phyloP scores from a whole-genome alignment of 257 asterid genomes.

The Lycium barbarum region DNA sequence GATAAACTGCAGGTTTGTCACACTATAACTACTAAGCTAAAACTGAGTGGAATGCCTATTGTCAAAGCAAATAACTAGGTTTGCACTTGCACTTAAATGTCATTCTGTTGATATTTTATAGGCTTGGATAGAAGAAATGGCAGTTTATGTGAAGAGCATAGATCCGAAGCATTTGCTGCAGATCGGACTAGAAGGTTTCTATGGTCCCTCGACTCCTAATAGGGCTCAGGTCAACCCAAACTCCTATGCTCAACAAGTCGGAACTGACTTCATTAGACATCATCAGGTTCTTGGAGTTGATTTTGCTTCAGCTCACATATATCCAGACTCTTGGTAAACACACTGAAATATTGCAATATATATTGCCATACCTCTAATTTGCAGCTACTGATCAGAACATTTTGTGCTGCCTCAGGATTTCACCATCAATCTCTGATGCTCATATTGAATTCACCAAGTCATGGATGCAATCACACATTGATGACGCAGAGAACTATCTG shows the following conservation, averaged over 20 bases:
- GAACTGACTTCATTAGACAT: constrained; percentile 92
- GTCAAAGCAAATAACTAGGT: not conserved
- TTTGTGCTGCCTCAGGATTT: constrained; percentile 56
- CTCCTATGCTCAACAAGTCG: constrained; percentile 79
- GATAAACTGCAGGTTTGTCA: constrained; percentile 69
- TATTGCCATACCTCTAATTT: not conserved
- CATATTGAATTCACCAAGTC: constrained; percentile 80
- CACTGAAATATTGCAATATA: not conserved
- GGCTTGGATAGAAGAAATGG: constrained; percentile 92
- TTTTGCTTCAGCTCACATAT: constrained; percentile 92
- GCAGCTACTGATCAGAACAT: not conserved
- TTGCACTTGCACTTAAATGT: not conserved
- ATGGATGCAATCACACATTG: constrained; percentile 92
- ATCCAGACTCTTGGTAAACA: constrained; percentile 88
- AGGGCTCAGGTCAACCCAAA: constrained; percentile 79
- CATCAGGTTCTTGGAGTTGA: constrained; percentile 95
- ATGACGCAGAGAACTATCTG: constrained; percentile 73
- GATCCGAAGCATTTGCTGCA: constrained; percentile 90
- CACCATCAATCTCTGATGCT: constrained; percentile 63
- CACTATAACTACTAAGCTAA: not conserved
- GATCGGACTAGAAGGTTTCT: constrained; percentile 92
- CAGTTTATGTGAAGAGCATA: constrained; percentile 76
- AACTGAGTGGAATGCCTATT: not conserved
- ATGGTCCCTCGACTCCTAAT: constrained; percentile 82
- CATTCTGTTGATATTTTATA: constrained; percentile 30